Conservation (phyloP, 495 filamentous ascomycete species). For the Penicillium cataractarum region DNA sequence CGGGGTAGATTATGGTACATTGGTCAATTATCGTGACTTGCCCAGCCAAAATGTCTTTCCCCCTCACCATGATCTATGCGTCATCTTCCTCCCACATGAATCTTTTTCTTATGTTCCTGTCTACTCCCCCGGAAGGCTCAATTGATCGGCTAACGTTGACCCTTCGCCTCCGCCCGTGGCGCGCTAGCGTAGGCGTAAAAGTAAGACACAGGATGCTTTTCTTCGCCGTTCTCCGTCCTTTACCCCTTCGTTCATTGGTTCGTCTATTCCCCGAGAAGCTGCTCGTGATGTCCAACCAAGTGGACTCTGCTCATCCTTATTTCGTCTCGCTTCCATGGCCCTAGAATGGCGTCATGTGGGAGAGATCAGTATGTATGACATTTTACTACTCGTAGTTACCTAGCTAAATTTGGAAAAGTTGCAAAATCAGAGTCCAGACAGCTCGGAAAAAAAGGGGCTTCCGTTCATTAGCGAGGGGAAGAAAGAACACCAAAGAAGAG, state of each 20-base stretch:
- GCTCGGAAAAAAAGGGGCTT: not conserved
- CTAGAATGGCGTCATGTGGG: constrained; percentile 11
- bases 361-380: not conserved
- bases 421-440: not conserved
- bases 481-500: not conserved
- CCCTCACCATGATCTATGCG: not conserved
- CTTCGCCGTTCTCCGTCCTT: constrained; percentile 2
- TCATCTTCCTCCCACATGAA: constrained; percentile 1
- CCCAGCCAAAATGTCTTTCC: not conserved
- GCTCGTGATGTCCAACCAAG: constrained; percentile 6
- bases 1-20: not conserved
- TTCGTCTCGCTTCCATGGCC: constrained; percentile 10
- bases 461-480: not conserved
- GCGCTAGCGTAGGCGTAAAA: not conserved
- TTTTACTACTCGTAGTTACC: not conserved
- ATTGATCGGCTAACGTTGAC: constrained; percentile 4
- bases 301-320: constrained; percentile 16
- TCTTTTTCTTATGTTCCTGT: not conserved
- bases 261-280: constrained; percentile 9
- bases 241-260: constrained; percentile 1
- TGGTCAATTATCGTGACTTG: not conserved
- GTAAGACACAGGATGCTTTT: constrained; percentile 9
- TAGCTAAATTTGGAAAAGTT: not conserved
- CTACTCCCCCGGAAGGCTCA: constrained; percentile 3
- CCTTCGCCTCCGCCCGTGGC: constrained; percentile 7